These are phyloP conservation scores for Hibiscus trionum DNA, from an alignment of 345 rosid genomes.

Conservation along the genomic window DNA sequence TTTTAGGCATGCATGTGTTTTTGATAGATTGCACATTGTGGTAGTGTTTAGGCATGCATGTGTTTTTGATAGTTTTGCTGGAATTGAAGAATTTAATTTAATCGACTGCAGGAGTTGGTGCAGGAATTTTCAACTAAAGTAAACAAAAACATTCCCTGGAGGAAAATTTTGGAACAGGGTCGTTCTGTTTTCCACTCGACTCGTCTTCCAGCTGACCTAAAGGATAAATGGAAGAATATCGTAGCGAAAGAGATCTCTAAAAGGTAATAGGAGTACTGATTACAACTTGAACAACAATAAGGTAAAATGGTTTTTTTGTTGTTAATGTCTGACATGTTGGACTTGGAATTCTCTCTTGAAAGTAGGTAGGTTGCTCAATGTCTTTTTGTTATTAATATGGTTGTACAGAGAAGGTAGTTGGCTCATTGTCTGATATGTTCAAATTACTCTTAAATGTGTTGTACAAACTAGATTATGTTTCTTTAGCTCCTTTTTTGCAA, in stretches of 20 bases:
- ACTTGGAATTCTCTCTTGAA: neutral
- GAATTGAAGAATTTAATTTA: neutral
- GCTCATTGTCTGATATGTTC: neutral
- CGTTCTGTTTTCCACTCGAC: slow-evolving; percentile 40
- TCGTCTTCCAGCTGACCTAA: slow-evolving; percentile 65
- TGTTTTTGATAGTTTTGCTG: neutral
- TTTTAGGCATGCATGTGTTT: neutral
- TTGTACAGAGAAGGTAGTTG: neutral
- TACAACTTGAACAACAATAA: neutral
- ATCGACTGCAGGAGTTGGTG: slow-evolving; percentile 49
- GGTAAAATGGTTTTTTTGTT: neutral
- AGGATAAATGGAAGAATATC: slow-evolving; percentile 69
- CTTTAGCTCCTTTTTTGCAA: too few relatives aligned
- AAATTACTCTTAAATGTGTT: neutral
- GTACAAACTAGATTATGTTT: too few relatives aligned
- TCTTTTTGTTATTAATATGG: neutral
- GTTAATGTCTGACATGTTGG: neutral
- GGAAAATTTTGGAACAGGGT: slow-evolving; percentile 69
- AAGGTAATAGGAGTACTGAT: neutral
- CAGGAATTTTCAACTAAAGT: slow-evolving; percentile 25
- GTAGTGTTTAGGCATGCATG: slow-evolving; percentile 1
- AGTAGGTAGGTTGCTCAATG: neutral
- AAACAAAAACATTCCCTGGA: slow-evolving; percentile 77
- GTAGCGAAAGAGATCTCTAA: slow-evolving; percentile 12
- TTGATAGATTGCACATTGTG: neutral